Evolutionary conservation across 1,284 basidiomycete species (phyloP).

Genomic region (Laetiporus sulphureus): DNA sequence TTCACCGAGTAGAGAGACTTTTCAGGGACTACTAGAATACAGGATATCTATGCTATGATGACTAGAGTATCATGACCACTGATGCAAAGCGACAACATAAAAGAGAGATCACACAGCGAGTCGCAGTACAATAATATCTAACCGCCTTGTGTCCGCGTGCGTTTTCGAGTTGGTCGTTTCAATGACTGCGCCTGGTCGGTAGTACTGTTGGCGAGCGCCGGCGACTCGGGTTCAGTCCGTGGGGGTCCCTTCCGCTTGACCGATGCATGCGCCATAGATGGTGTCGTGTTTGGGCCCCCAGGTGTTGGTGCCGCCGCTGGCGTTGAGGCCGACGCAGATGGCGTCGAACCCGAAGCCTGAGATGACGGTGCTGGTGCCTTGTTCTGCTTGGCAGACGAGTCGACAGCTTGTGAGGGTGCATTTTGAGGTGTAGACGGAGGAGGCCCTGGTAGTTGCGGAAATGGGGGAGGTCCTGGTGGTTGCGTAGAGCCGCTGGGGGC

Average conservation of each 20-base stretch:
- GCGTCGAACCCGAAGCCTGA: slow-evolving; percentile 34
- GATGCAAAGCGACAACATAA: slow-evolving; percentile 25
- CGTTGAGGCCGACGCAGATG: slow-evolving; percentile 26
- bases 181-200: slow-evolving; percentile 35
- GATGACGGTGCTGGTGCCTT: slow-evolving; percentile 38
- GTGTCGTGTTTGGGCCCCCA: slow-evolving; percentile 30
- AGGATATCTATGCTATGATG: slow-evolving; percentile 37
- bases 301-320: slow-evolving; percentile 26
- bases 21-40: slow-evolving; percentile 29
- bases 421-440: slow-evolving; percentile 31
- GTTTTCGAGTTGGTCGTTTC: slow-evolving; percentile 47
- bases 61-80: slow-evolving; percentile 27
- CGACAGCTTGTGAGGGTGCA: slow-evolving; percentile 36
- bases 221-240: slow-evolving; percentile 44
- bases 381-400: slow-evolving; percentile 47
- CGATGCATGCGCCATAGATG: slow-evolving; percentile 44
- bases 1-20: neutral
- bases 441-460: slow-evolving; percentile 30
- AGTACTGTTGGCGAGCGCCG: slow-evolving; percentile 39
- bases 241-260: slow-evolving; percentile 53
- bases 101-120: slow-evolving; percentile 25
- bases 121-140: slow-evolving; percentile 20
- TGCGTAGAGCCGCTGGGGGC: slow-evolving; percentile 6
- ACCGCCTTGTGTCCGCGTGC: slow-evolving; percentile 39
- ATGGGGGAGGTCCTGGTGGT: too few relatives aligned